Base-by-base conservation (phyloP, 768 basidiomycete species). In the Suillus hirtellus region DNA sequence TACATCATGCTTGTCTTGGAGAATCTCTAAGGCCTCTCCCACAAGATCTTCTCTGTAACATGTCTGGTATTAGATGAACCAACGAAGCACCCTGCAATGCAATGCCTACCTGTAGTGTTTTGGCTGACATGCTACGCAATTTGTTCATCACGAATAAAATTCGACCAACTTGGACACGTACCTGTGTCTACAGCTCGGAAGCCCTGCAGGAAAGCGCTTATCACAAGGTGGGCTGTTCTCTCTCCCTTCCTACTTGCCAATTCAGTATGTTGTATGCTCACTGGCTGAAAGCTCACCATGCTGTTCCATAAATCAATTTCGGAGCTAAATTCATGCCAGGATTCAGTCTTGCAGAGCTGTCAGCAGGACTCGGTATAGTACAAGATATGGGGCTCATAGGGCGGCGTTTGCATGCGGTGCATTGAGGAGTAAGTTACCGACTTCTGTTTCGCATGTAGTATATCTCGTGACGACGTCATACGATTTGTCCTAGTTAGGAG, bases 151-250 rank as follows among this genome's bases (percentile, higher is more conserved):
- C 35, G 60, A n/a, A 19, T 21, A 35, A 21, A 59, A 60, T 14
- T 11, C 24, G 27, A 34, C 47, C 8, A 19, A 31, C 10, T 17
- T 37, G 17, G 10, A 42, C 71, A 74, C 79, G 65, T 73, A 82
- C 91, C 92, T n/a, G 91, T 93, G 69, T 95, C 93, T 35, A 95
- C 86, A 4, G 89, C 92, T 53, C 87, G 78, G 72, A 94, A 95
- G 6, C 93, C 93, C 66, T 85, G 82, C 44, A 89, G 75, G 61
- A 94, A 84, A 11, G 93, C 93, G 61, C 79, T 81, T 58, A 89
- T 76, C 21, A 94, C 92, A 3, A 93, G 82, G 4, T 79, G 75
- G 0, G 86, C 76, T 1, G 93, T 95, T 27, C 80, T 74, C 61
- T 89, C 88, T 69, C 87, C 87, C 78, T 95, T 95, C 92, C 91